These are phyloP conservation scores for Aotearoamyces nothofagi DNA, from an alignment of 2,329 filamentous ascomycete genomes.

Conservation along the genomic window DNA sequence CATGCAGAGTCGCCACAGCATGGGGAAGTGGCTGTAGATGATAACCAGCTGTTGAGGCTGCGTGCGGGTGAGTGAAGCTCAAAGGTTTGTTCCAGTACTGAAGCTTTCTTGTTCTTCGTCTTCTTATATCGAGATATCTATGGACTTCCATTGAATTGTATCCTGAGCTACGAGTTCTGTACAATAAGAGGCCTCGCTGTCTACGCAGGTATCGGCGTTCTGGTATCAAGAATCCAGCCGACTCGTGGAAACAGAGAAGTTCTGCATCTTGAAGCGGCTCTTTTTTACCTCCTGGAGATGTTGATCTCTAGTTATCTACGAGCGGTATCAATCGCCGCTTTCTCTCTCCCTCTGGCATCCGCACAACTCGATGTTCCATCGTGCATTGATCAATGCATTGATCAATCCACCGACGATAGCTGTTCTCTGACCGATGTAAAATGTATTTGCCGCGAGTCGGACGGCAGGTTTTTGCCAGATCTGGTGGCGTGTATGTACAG, in stretches of 20 bases:
- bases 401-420: constrained; percentile 14
- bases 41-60: not conserved
- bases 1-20: not conserved
- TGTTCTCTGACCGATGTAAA: constrained; percentile 18
- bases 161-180: too few species aligned
- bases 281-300: too few species aligned
- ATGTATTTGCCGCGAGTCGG: constrained; percentile 23
- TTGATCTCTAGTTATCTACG: not conserved
- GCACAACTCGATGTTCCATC: constrained; percentile 16
- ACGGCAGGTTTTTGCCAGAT: constrained; percentile 21
- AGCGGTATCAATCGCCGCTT: constrained; percentile 3
- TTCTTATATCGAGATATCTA: too few species aligned
- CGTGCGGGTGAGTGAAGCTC: too few species aligned
- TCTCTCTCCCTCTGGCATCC: constrained; percentile 10
- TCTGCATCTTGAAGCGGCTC: too few species aligned
- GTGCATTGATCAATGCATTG: constrained; percentile 23
- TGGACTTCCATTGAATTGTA: too few species aligned
- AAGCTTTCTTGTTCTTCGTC: too few species aligned
- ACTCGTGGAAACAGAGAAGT: too few species aligned
- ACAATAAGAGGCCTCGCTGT: too few species aligned
- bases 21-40: not conserved
- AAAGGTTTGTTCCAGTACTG: too few species aligned
- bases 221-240: too few species aligned
- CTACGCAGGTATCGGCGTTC: too few species aligned
- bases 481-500: constrained; percentile 24